Base-by-base conservation (phyloP, 2,329 filamentous ascomycete species). In the Colletotrichum orchidophilum region DNA sequence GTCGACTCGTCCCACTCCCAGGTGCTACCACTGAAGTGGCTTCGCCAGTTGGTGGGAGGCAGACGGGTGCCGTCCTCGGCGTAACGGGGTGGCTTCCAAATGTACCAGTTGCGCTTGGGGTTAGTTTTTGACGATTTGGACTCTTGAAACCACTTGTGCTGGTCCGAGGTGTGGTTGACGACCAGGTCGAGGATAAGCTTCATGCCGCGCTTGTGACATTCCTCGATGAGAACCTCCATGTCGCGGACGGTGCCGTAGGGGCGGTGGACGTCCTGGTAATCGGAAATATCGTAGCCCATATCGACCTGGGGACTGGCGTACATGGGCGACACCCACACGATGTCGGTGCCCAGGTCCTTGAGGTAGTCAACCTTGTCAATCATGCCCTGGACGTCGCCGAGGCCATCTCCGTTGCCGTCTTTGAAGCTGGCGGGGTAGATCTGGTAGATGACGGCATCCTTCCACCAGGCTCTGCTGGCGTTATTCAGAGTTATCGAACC, bases 1-100 rank as follows among this genome's bases (percentile, higher is more conserved):
- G 92, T 94, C n/a, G 81, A 78, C 74, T 93, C 90, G 75, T 95
- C 93, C 83, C 89, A 95, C 70, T 90, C 84, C 93, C 92, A 94
- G 0, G 87, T 89, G 63, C 87, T 87, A 18, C 86, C 87, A 35
- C 86, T 86, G 73, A 90, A 93, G 81, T 85, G 89, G 83, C 80
- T 87, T 74, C 81, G 87, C 91, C 92, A 95, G 80, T 95, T 95
- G 75, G 93, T 95, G 0, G 93, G 93, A 0, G 93, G 91, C 63
- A 91, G 85, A 1, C 91, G 87, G 29, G 86, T 86, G 3, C 92
- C 92, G 31, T 90, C 81, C 18, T 81, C 79, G 11, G 84, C 84
- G 72, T 88, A 86, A 64, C 83, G 85, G 54, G 87, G 85, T 1
- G 87, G 87, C 70, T 81, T 79, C 86, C 86, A 88, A 66, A 91